Evolutionary conservation across 352 stramenopile species (phyloP).

Genomic region (Phytophthora brassicae): DNA sequence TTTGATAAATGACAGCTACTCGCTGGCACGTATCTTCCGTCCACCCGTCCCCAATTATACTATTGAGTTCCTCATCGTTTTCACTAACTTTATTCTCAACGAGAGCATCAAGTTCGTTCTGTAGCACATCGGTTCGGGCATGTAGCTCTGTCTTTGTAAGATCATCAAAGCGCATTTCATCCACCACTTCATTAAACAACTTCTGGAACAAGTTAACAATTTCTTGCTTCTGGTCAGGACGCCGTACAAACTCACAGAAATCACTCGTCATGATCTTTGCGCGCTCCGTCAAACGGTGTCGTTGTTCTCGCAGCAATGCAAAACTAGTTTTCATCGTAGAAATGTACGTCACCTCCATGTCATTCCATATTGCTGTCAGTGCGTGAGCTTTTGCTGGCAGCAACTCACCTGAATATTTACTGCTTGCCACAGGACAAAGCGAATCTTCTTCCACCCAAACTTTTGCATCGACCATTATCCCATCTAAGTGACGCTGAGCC

Average conservation of each 20-base stretch:
- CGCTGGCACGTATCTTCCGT: conserved; percentile 51
- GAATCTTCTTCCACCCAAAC: conserved; percentile 31
- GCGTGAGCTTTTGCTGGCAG: conserved; percentile 32
- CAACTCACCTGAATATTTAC: conserved; percentile 37
- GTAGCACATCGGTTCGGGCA: conserved; percentile 66
- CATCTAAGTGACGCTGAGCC: conserved; percentile 39
- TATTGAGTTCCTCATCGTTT: conserved; percentile 51
- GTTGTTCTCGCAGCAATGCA: conserved; percentile 37
- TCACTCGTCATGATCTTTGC: conserved; percentile 36
- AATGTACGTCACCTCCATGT: conserved; percentile 61
- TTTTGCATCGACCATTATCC: conserved; percentile 16
- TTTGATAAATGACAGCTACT: conserved; percentile 51
- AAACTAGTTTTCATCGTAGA: conserved; percentile 51
- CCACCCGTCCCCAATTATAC: conserved; percentile 54
- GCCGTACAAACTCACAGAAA: conserved; percentile 61
- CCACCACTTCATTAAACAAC: conserved; percentile 75
- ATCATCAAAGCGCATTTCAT: conserved; percentile 85
- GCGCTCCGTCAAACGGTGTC: conserved; percentile 30
- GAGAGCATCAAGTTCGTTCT: conserved; percentile 57
- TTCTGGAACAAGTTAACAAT: conserved; percentile 68
- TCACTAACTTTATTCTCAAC: conserved; percentile 43
- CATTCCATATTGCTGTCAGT: conserved; percentile 51
- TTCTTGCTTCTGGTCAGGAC: conserved; percentile 67
- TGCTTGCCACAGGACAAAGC: background rate
- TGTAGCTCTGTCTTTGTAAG: conserved; percentile 82